phyloP scores from a whole-genome alignment of 176 grass and related monocot genomes.

The Triticum dicoccoides region DNA sequence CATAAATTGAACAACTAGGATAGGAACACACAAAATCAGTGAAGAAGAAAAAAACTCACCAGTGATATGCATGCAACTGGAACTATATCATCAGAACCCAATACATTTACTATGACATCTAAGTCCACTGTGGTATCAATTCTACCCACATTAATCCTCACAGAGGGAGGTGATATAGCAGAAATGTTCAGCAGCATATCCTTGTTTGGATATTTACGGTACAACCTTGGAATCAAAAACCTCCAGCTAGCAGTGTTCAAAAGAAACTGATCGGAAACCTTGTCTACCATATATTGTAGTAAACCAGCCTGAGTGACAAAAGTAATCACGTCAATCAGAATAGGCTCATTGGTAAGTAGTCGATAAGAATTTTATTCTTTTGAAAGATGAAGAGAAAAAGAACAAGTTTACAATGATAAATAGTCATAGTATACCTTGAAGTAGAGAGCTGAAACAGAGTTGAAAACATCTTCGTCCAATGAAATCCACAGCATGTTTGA shows the following conservation, averaged over 20 bases:
- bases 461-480: slow-evolving; percentile 83
- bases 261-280: slow-evolving; percentile 74
- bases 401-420: neutral
- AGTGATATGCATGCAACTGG: slow-evolving; percentile 82
- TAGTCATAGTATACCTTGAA: slow-evolving; percentile 60
- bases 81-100: slow-evolving; percentile 55
- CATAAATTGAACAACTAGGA: slow-evolving; percentile 6
- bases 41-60: slow-evolving; percentile 42
- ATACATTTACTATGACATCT: slow-evolving; percentile 64
- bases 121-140: slow-evolving; percentile 66
- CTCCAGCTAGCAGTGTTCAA: slow-evolving; percentile 86
- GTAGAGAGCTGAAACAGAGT: slow-evolving; percentile 69
- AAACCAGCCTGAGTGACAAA: slow-evolving; percentile 64
- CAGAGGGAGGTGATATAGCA: slow-evolving; percentile 59
- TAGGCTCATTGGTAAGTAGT: neutral
- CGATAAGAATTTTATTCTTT: neutral
- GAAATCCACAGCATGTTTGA: slow-evolving; percentile 92
- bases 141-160: slow-evolving; percentile 61
- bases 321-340: slow-evolving; percentile 14
- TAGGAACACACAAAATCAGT: slow-evolving; percentile 1
- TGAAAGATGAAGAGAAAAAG: neutral
- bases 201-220: slow-evolving; percentile 67
- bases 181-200: slow-evolving; percentile 84
- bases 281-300: slow-evolving; percentile 73
- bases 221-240: slow-evolving; percentile 80